Evolutionary conservation across 1,139 yeast species (phyloP), one percentile per base, ranked within the genome.

Genomic region (Geotrichum fermentans): DNA sequence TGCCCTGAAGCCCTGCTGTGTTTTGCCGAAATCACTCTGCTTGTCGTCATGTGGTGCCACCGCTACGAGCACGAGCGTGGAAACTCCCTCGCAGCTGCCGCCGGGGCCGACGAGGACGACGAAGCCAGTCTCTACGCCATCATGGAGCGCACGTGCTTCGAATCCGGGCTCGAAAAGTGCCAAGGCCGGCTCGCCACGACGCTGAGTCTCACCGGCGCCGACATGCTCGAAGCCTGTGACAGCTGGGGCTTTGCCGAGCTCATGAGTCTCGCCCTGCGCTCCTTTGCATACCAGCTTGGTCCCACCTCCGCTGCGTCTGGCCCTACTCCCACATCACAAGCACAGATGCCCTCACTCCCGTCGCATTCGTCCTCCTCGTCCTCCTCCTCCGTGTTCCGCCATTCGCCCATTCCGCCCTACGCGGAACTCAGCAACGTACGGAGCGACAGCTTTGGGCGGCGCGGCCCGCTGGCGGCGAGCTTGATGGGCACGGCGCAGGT

Each of bases 1-100:
- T 50, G 55, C 22, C 52, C 57, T n/a, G 65, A 62, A 37, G 51
- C 57, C 35, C 36, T 61, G 14, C 49, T 61, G 34, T 51, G 58
- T 17, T 56, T 58, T 13, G 61, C 62, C 33, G 68, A 65, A 49
- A 46, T 62, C 24, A 52, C 61, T 0, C 49, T 64, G 34, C 55
- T 61, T 7, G 52, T 65, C 17, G 54, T 63, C 17, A 60, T 63
- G 58, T 65, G 69, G 69, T 57, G 62, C 44, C 61, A 61, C 36
- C 56, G 63, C n/a, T 59, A 63, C 17, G 67, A 64, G 43, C 57
- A 50, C 3, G 46, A 49, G 13, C 32, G 32, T 10, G 33, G 14
- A 5, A 30, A 6, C 24, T 3, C 24, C 22, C 4, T 29, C 28
- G 22, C 33, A 18, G 40, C 33, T 22, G 28, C 44, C 7, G 42